These are phyloP conservation scores for Neofusicoccum umdonicola DNA, from an alignment of 2,329 filamentous ascomycete species.

Conservation along the genomic window DNA sequence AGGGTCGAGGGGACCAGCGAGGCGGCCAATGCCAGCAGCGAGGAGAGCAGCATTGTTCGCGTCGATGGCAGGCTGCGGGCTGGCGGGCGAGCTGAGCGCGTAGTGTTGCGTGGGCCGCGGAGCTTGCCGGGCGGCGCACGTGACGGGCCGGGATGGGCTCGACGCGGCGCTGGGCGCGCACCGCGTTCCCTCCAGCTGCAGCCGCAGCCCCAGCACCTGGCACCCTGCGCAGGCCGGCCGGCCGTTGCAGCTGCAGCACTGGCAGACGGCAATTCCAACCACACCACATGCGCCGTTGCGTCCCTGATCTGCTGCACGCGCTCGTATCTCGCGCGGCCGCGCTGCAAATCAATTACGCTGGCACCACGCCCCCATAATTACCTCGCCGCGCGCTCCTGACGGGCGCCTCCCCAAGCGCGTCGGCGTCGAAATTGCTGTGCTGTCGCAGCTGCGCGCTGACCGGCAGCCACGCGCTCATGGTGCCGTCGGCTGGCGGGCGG, in stretches of 20 bases:
- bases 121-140: slow-evolving; percentile 6
- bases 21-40: slow-evolving; percentile 34
- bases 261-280: neutral
- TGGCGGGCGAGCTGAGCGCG: slow-evolving; percentile 5
- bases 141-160: neutral
- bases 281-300: slow-evolving; percentile 12
- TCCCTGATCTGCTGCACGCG: slow-evolving; percentile 11
- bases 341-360: slow-evolving; percentile 7
- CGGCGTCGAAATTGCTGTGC: neutral
- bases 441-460: slow-evolving; percentile 2
- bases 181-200: neutral
- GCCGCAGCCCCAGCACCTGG: too few relatives aligned
- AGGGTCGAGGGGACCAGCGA: slow-evolving; percentile 51
- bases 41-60: slow-evolving; percentile 37
- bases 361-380: slow-evolving; percentile 6
- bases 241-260: slow-evolving; percentile 3
- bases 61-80: slow-evolving; percentile 5
- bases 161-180: neutral
- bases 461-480: slow-evolving; percentile 11
- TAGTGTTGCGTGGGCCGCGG: slow-evolving; percentile 1
- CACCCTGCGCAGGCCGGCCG: neutral
- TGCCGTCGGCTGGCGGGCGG: slow-evolving; percentile 1
- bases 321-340: neutral
- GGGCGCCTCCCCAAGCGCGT: neutral
- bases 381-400: neutral